Evolutionary conservation across 345 rosid species (phyloP).

Genomic region (Eucalyptus sp.): DNA sequence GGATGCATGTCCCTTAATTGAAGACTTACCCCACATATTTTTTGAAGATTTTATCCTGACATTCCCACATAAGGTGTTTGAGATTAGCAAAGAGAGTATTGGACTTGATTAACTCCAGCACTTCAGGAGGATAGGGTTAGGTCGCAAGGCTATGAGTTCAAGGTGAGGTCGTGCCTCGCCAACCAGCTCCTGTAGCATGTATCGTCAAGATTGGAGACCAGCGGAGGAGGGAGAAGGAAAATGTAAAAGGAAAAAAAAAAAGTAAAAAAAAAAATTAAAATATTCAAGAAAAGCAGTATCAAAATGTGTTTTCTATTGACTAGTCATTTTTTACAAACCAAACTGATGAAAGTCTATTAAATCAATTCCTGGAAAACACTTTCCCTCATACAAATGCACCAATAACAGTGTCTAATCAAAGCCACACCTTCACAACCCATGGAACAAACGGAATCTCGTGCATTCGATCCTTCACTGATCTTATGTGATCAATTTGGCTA

Average conservation of each 20-base stretch:
- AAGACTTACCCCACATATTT: neutral
- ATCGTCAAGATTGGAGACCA: fast-evolving
- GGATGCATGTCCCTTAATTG: neutral
- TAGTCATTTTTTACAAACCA: no score
- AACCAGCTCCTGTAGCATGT: fast-evolving
- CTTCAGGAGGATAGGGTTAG: neutral
- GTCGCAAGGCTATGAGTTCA: neutral
- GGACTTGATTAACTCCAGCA: neutral
- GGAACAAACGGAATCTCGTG: neutral
- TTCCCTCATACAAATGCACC: neutral
- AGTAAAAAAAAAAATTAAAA: no score
- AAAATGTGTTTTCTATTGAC: fast-evolving
- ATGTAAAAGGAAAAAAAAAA: no score
- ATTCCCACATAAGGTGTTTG: neutral
- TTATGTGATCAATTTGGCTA: neutral
- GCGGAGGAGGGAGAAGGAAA: neutral
- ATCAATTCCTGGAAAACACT: neutral
- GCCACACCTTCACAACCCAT: neutral
- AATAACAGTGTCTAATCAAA: neutral
- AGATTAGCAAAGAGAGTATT: neutral
- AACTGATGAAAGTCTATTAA: fast-evolving
- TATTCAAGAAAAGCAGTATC: no score
- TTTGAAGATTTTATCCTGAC: neutral
- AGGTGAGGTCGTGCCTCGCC: neutral
- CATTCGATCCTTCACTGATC: neutral